Evolutionary conservation across 768 basidiomycete genomes (phyloP), one percentile per base, ranked within the genome.

Genomic region (Panaeolus cyanescens): DNA sequence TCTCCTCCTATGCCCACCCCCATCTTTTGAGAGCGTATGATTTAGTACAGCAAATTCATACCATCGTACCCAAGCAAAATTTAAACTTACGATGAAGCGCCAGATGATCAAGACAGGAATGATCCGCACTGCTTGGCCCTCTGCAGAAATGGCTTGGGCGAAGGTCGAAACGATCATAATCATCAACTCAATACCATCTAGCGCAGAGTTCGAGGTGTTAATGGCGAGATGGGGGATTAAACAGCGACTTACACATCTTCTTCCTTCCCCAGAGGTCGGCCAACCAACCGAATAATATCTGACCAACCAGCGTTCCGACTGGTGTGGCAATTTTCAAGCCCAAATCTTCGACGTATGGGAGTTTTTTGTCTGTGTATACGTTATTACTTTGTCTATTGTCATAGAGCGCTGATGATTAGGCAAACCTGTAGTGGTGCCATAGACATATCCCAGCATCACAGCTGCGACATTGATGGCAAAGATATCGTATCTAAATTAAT

Each of bases 401-500:
- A n/a, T n/a, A n/a, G n/a, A n/a, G n/a, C n/a, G n/a, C n/a, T n/a
- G n/a, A n/a, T n/a, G n/a, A 60, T 76, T 76, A 61, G 63, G 65
- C n/a, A n/a, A n/a, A n/a, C n/a, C n/a, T n/a, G n/a, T n/a, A n/a
- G n/a, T n/a, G n/a, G n/a, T n/a, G 88, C 85, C 85, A 55, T 95
- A 95, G 60, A 94, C 86, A 68, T 88, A 91, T 25, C 89, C 91
- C 57, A 96, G 75, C 92, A 95, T 95, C 0, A 80, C 79, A 0
- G 90, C 85, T 0, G 85, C 92, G 39, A 95, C 91, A 72, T 88
- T 92, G 77, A 96, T 95, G 6, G 92, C 90, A 68, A 95, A 96
- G 61, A 95, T 88, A 64, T 93, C 92, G 68, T 92, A 92, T 59
- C 85, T 85, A 59, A 37, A 19, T 58, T 33, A 20, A 53, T 32